These are phyloP conservation scores for Sordariomycetes sp. DNA, from an alignment of 2,329 filamentous ascomycete species.

Conservation along the genomic window DNA sequence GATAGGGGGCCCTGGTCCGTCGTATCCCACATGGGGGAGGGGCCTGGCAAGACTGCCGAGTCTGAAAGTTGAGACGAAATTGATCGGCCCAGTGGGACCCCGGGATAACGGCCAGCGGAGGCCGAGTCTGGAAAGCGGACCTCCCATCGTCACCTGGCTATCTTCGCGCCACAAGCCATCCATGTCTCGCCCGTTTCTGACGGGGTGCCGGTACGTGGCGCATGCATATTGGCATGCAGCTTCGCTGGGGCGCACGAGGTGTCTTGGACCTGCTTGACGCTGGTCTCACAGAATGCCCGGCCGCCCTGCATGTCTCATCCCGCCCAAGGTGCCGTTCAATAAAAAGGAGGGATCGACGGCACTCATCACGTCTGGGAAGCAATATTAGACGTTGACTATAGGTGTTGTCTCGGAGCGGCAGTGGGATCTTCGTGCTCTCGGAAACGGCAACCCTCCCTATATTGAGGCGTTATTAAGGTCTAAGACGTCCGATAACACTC, in stretches of 20 bases:
- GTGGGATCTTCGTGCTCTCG: background rate
- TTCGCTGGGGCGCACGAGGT: no score
- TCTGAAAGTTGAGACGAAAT: background rate
- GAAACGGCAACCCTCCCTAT: background rate
- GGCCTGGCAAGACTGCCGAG: background rate
- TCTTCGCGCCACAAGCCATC: no score
- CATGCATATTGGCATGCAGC: background rate
- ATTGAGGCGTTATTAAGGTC: background rate
- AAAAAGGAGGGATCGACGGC: background rate
- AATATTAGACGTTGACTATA: background rate
- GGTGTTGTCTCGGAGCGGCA: background rate
- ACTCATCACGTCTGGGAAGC: background rate
- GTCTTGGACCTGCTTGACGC: background rate
- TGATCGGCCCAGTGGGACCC: background rate
- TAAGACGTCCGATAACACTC: background rate
- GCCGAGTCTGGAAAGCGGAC: no score
- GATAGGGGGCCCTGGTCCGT: background rate
- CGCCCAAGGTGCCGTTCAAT: background rate
- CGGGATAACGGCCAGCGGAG: background rate
- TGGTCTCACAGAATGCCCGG: background rate
- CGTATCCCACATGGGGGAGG: background rate
- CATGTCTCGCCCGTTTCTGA: no score
- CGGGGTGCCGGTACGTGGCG: no score
- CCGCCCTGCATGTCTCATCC: background rate
- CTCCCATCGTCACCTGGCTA: no score